A percentile compares a stretch with the other conserved stretches of the same genome.
phyloP scores from a whole-genome alignment of 768 basidiomycete genomes.

The Clathrus columnatus region DNA sequence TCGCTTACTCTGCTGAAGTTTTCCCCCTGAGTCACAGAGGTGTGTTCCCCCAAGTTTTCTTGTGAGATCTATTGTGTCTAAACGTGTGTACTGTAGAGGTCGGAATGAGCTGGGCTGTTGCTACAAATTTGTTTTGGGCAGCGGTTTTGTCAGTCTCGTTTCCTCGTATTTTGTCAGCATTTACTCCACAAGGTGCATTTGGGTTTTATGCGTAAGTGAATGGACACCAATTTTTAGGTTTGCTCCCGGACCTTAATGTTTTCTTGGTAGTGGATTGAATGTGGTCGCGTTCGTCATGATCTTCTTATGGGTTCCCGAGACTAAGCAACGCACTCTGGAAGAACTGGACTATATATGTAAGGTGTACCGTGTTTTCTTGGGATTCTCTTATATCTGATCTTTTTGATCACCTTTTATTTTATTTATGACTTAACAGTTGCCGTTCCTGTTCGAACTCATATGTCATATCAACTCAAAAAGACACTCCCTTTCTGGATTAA shows the following conservation, averaged over 20 bases:
- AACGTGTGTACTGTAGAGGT: conserved; percentile 15
- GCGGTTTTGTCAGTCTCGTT: conserved; percentile 49
- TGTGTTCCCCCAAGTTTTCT: conserved; percentile 23
- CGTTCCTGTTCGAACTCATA: conserved; percentile 39
- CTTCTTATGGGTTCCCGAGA: conserved; percentile 46
- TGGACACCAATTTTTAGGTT: conserved; percentile 25
- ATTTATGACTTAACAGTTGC: conserved; percentile 18
- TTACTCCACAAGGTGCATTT: conserved; percentile 27
- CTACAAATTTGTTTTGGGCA: conserved; percentile 44
- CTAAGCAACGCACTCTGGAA: conserved; percentile 19
- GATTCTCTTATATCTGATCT: no score
- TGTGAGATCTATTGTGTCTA: conserved; percentile 9
- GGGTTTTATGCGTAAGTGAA: conserved; percentile 17
- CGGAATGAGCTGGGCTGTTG: conserved; percentile 45
- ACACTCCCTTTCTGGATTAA: conserved; percentile 43
- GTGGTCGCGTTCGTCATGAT: conserved; percentile 45
- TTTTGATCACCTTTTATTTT: not conserved
- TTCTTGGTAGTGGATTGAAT: conserved; percentile 28
- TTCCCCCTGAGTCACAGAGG: conserved; percentile 25
- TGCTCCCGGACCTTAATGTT: conserved; percentile 42
- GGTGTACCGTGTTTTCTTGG: no score
- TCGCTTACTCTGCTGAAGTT: conserved; percentile 23
- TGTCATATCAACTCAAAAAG: conserved; percentile 32
- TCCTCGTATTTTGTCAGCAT: conserved; percentile 44
- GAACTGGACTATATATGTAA: conserved; percentile 16